phyloP scores from a whole-genome alignment of 2,329 filamentous ascomycete genomes.

The Coniochaeta pulveracea region DNA sequence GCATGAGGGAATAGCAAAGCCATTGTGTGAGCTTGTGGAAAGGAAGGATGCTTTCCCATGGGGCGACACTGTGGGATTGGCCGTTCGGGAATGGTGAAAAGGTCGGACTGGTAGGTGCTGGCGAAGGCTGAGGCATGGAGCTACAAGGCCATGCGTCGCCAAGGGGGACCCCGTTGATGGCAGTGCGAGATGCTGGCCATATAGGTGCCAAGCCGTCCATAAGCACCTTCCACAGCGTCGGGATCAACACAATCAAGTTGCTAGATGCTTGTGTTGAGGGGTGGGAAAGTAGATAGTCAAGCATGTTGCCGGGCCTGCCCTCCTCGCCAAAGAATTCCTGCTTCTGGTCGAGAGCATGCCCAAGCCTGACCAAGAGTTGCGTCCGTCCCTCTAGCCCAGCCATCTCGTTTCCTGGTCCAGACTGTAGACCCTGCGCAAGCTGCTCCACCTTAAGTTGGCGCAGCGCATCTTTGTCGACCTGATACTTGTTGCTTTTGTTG shows the following conservation, averaged over 20 bases:
- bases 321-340: slow-evolving; percentile 75
- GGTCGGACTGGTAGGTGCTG: slow-evolving; percentile 34
- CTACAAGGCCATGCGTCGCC: slow-evolving; percentile 92
- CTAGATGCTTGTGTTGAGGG: slow-evolving; percentile 82
- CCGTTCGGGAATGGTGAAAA: slow-evolving; percentile 34
- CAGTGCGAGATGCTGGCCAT: slow-evolving; percentile 80
- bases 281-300: slow-evolving; percentile 89
- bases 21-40: slow-evolving; percentile 58
- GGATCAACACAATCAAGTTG: slow-evolving; percentile 74
- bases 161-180: slow-evolving; percentile 75
- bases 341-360: slow-evolving; percentile 62
- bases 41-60: slow-evolving; percentile 66
- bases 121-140: slow-evolving; percentile 53
- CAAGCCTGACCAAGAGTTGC: slow-evolving; percentile 64
- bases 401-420: slow-evolving; percentile 67
- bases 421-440: slow-evolving; percentile 76
- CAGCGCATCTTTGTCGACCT: slow-evolving; percentile 79
- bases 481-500: slow-evolving; percentile 66
- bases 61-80: slow-evolving; percentile 31
- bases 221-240: slow-evolving; percentile 81
- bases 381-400: slow-evolving; percentile 79
- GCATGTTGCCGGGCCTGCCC: slow-evolving; percentile 84
- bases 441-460: slow-evolving; percentile 61
- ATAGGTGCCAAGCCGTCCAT: slow-evolving; percentile 80
- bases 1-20: slow-evolving; percentile 63